These are phyloP conservation scores for Fusarium drepaniforme DNA, from an alignment of 2,329 filamentous ascomycete genomes.

Conservation along the genomic window DNA sequence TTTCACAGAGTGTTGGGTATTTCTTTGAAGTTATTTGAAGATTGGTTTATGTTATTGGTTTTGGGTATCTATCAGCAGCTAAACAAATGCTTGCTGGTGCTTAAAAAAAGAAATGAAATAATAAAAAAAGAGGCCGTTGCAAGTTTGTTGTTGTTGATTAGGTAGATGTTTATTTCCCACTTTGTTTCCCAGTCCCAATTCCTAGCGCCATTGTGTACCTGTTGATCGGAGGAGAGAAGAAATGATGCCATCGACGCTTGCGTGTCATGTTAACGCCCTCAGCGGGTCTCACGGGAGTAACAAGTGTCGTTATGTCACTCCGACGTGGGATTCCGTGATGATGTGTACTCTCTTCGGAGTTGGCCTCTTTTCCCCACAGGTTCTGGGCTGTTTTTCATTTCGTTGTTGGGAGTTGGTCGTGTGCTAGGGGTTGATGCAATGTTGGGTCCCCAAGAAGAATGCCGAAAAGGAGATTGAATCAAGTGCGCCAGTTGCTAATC, in stretches of 20 bases:
- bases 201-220: neutral
- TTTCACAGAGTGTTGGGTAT: neutral
- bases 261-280: slow-evolving; percentile 2
- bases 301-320: slow-evolving; percentile 32
- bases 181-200: neutral
- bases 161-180: neutral
- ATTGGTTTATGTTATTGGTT: slow-evolving; percentile 7
- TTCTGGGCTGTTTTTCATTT: slow-evolving; percentile 24
- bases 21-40: neutral
- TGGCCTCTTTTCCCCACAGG: slow-evolving; percentile 17
- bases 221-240: neutral
- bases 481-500: neutral
- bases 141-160: neutral
- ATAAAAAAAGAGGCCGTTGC: slow-evolving; percentile 7
- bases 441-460: neutral
- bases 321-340: slow-evolving; percentile 38
- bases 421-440: neutral
- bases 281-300: neutral
- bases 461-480: neutral
- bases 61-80: slow-evolving; percentile 35
- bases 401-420: slow-evolving; percentile 5
- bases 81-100: neutral
- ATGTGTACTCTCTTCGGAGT: neutral
- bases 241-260: slow-evolving; percentile 2
- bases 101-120: slow-evolving; percentile 9